Evolutionary conservation across 768 basidiomycete species (phyloP).

Genomic region (Butyriboletus loyo): DNA sequence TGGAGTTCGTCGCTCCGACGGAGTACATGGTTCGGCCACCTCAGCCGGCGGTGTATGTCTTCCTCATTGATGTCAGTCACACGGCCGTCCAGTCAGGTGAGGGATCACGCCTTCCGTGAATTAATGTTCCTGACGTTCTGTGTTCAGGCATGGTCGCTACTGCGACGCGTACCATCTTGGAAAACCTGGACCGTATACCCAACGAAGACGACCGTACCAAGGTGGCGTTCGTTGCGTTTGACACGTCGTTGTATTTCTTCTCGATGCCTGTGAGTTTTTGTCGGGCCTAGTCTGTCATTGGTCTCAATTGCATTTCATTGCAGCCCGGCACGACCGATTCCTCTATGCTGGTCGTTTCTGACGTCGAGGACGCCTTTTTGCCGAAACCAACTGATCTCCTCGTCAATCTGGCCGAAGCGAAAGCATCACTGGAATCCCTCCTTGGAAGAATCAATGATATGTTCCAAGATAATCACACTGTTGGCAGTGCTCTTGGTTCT

Average conservation of each 20-base stretch:
- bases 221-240: constrained; percentile 88
- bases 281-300: background rate
- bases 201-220: constrained; percentile 94
- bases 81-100: constrained; percentile 84
- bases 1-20: constrained; percentile 96
- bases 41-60: constrained; percentile 94
- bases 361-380: constrained; percentile 95
- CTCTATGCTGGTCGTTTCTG: constrained; percentile 95
- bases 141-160: constrained; percentile 92
- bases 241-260: constrained; percentile 94
- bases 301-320: background rate
- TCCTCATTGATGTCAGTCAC: constrained; percentile 96
- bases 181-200: constrained; percentile 92
- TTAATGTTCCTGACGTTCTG: background rate
- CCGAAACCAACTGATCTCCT: constrained; percentile 97
- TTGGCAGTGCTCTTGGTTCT: constrained; percentile 92
- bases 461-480: constrained; percentile 94
- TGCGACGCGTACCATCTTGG: constrained; percentile 93
- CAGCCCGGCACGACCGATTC: constrained; percentile 74
- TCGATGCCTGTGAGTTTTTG: constrained; percentile 60
- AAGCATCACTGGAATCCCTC: constrained; percentile 74
- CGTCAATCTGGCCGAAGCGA: constrained; percentile 87
- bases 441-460: constrained; percentile 87
- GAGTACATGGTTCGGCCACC: constrained; percentile 99
- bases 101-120: constrained; percentile 10